Conservation (phyloP, 495 filamentous ascomycete genomes). For the Hapsidospora chrysogenum region DNA sequence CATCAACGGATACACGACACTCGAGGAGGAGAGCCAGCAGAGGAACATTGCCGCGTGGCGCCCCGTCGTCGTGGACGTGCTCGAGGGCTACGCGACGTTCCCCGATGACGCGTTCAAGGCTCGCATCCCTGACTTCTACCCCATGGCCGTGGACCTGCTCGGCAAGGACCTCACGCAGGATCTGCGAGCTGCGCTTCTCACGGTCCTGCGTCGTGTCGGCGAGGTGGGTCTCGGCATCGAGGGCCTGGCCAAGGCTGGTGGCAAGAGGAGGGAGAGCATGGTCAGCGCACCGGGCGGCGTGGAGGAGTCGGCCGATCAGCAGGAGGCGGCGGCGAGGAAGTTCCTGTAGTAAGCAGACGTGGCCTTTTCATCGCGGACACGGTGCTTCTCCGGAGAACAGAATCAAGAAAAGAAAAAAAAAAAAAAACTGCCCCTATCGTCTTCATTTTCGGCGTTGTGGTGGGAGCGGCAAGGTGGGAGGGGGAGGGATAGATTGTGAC, state of each 20-base stretch:
- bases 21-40: conserved; percentile 90
- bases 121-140: conserved; percentile 70
- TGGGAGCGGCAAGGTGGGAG: too few relatives aligned
- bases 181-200: conserved; percentile 58
- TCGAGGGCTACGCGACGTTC: conserved; percentile 86
- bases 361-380: too few relatives aligned
- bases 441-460: too few relatives aligned
- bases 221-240: conserved; percentile 57
- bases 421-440: too few relatives aligned
- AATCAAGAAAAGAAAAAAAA: too few relatives aligned
- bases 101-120: conserved; percentile 65
- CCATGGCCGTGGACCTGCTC: conserved; percentile 69
- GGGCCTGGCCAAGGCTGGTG: conserved; percentile 12
- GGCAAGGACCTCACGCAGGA: conserved; percentile 65
- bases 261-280: conserved; percentile 13
- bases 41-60: conserved; percentile 93
- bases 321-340: conserved; percentile 1
- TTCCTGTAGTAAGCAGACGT: too few relatives aligned
- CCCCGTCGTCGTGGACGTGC: conserved; percentile 92
- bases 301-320: background rate
- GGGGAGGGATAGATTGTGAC: too few relatives aligned
- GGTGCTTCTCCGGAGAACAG: too few relatives aligned
- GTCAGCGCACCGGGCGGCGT: conserved; percentile 10
- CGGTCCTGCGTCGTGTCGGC: conserved; percentile 60
- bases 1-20: conserved; percentile 57